These are phyloP conservation scores for Draba incana DNA, from an alignment of 345 rosid genomes.

Conservation along the genomic window DNA sequence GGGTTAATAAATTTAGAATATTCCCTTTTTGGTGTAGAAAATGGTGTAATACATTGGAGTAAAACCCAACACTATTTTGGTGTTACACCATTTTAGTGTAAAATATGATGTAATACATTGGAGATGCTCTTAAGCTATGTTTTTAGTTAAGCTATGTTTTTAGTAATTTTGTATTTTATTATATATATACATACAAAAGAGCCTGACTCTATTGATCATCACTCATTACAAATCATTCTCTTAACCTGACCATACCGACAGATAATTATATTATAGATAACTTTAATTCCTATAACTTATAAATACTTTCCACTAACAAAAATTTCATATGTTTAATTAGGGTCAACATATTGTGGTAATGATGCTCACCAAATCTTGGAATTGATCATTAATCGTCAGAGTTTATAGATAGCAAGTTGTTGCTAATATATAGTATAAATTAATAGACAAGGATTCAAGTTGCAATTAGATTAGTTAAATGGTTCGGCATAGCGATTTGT, in stretches of 20 bases:
- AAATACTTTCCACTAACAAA: neutral
- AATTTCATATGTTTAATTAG: neutral
- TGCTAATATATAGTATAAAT: neutral
- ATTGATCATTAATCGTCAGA: slow-evolving; percentile 5
- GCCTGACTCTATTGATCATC: slow-evolving; percentile 19
- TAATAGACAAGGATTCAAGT: neutral
- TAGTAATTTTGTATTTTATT: neutral
- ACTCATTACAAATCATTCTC: slow-evolving; percentile 30
- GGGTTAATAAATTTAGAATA: too few species aligned
- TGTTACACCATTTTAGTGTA: too few species aligned
- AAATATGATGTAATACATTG: too few species aligned
- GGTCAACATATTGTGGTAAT: slow-evolving; percentile 33
- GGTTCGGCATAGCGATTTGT: neutral
- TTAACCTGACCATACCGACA: slow-evolving; percentile 24
- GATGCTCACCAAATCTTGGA: slow-evolving; percentile 24
- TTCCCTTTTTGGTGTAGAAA: too few species aligned
- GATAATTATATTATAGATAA: neutral
- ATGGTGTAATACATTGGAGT: too few species aligned
- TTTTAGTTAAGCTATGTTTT: neutral
- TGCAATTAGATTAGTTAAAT: neutral
- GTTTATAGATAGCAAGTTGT: neutral
- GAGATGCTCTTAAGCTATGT: too few species aligned
- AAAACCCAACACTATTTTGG: too few species aligned
- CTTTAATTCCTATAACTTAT: neutral
- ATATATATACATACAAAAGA: slow-evolving; percentile 14